Conservation (phyloP, 306 rosid species). For the Heteromeles arbutifolia region DNA sequence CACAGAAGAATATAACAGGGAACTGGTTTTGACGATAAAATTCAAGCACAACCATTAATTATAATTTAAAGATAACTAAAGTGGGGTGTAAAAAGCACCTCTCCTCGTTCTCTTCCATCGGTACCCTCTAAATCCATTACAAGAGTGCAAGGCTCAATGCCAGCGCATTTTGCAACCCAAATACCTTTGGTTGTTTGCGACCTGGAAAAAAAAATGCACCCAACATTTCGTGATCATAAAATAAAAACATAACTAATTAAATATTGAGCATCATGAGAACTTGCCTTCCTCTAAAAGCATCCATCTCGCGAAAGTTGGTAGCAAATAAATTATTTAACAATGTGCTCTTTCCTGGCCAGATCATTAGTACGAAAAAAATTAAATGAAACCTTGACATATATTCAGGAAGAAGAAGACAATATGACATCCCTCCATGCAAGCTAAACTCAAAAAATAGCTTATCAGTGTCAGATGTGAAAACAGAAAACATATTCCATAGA, state of each 20-base stretch:
- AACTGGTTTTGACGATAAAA: constrained; percentile 3
- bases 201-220: constrained; percentile 41
- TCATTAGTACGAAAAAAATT: neutral
- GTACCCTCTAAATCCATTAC: constrained; percentile 99
- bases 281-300: constrained; percentile 92
- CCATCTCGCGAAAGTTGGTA: constrained; percentile 96
- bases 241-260: neutral
- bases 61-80: constrained; percentile 5
- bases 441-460: neutral
- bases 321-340: constrained; percentile 67
- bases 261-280: constrained; percentile 22
- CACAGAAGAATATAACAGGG: neutral
- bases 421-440: neutral
- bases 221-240: constrained; percentile 4
- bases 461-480: neutral
- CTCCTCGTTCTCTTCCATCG: constrained; percentile 99
- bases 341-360: constrained; percentile 85
- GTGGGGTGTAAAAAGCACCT: constrained; percentile 43
- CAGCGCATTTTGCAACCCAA: constrained; percentile 87
- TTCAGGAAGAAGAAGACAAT: neutral
- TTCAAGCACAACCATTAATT: neutral
- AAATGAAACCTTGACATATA: constrained; percentile 3
- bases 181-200: constrained; percentile 99
- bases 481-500: neutral
- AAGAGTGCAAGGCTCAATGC: constrained; percentile 89